A percentile compares a stretch with the other conserved stretches of the same genome.
Evolutionary conservation across 139 green algal genomes (phyloP).

Genomic region (Eudorina sp.): DNA sequence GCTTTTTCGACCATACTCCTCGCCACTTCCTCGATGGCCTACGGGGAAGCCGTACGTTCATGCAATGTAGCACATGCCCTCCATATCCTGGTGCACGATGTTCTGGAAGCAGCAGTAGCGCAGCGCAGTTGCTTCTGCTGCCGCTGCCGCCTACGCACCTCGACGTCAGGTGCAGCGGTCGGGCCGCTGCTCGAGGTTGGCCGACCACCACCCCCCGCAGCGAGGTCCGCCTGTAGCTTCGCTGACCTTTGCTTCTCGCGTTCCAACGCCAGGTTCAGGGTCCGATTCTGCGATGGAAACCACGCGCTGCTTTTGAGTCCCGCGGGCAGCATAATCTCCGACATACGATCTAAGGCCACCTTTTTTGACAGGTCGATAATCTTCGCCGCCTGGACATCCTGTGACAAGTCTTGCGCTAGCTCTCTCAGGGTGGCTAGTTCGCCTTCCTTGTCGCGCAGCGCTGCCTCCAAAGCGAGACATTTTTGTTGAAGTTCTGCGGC

Average conservation of each 20-base stretch:
- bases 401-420: slow-evolving; percentile 50
- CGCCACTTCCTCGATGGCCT: slow-evolving; percentile 57
- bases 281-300: slow-evolving; percentile 54
- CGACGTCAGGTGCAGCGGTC: not conserved
- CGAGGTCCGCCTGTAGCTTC: slow-evolving; percentile 56
- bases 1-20: slow-evolving; percentile 62
- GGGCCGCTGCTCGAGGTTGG: not conserved
- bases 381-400: slow-evolving; percentile 69
- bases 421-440: slow-evolving; percentile 18
- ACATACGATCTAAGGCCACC: too few relatives aligned
- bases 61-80: too few relatives aligned
- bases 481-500: slow-evolving; percentile 40
- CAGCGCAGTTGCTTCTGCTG: too few relatives aligned
- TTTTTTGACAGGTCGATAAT: slow-evolving; percentile 77
- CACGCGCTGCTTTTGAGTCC: not conserved
- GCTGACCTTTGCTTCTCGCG: slow-evolving; percentile 57
- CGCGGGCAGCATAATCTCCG: too few relatives aligned
- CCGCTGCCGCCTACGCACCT: not conserved
- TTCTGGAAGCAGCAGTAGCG: too few relatives aligned
- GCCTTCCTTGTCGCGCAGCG: slow-evolving; percentile 6
- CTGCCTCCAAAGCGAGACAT: not conserved
- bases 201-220: not conserved
- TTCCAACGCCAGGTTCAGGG: slow-evolving; percentile 62
- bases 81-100: too few relatives aligned
- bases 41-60: too few relatives aligned